These are phyloP conservation scores for Taxillus chinensis DNA, from an alignment of 164 flowering plant species.

Conservation along the genomic window DNA sequence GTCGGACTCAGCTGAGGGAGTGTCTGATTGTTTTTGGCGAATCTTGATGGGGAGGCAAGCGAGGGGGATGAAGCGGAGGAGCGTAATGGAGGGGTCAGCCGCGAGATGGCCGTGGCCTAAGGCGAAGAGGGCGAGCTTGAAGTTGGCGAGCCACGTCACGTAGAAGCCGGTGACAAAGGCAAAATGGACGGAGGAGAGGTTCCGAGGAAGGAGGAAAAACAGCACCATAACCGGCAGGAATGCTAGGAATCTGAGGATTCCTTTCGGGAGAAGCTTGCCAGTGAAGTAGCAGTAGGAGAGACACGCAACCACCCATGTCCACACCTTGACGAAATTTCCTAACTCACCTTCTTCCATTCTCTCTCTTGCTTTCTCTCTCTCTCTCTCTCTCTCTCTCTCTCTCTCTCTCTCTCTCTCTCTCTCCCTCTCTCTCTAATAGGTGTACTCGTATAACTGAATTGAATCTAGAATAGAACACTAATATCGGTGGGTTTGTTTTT, in stretches of 20 bases:
- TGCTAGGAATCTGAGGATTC: constrained; percentile 6
- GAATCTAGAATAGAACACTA: too few species aligned
- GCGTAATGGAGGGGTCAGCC: background rate
- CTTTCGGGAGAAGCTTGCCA: constrained; percentile 8
- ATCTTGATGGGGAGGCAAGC: constrained; percentile 2
- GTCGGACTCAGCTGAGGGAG: background rate
- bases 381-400: background rate
- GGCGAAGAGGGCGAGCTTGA: constrained; percentile 4
- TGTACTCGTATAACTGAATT: too few species aligned
- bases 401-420: too few species aligned
- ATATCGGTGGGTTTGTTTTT: too few species aligned
- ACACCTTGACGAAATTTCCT: constrained; percentile 13
- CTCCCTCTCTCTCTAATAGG: too few species aligned
- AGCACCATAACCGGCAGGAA: constrained; percentile 15
- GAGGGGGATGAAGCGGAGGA: constrained; percentile 1
- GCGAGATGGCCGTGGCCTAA: background rate
- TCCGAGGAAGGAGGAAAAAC: constrained; percentile 14
- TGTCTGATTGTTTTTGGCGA: background rate
- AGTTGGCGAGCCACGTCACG: constrained; percentile 17
- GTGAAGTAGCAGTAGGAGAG: constrained; percentile 13
- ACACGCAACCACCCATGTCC: constrained; percentile 8
- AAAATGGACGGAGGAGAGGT: constrained; percentile 13
- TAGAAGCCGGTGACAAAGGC: constrained; percentile 13
- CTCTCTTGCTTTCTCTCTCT: background rate
- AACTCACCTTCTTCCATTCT: constrained; percentile 13